Evolutionary conservation across 202 grass and related monocot genomes (phyloP), one percentile per base, ranked within the genome.

Genomic region (Alloteropsis angusta): DNA sequence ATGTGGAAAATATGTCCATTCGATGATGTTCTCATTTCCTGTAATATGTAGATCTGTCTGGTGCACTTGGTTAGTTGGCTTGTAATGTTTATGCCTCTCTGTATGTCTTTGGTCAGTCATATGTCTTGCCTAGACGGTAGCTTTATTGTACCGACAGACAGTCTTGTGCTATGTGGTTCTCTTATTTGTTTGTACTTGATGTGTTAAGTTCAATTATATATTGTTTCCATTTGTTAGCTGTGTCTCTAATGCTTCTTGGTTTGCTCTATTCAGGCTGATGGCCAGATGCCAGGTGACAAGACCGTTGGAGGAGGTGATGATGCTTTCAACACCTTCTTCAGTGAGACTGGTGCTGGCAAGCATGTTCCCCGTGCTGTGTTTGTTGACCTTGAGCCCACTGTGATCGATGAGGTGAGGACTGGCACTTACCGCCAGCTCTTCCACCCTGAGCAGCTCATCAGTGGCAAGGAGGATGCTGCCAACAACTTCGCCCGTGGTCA

Each of bases 281-380:
- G 93, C 19, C 93, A 97, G 85, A 97, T 97, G 93, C 88, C 90
- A 0, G 62, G 87, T 90, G 93, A 97, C 87, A 93, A 88, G 72
- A 97, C 93, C 5, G 4, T 90, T 47, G 93, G 93, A 0, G 93
- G 93, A 61, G 93, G 93, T 58, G 88, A 97, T 83, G 93, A 97
- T 83, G 93, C 90, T 9, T 97, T 97, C 90, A 97, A 93, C 88
- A 97, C 93, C 60, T 97, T 97, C 88, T 97, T 97, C 84, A 93
- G 93, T 66, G 93, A 97, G 86, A 97, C 90, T 78, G 93, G 90
- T 14, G 93, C 93, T 18, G 93, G 93, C 41, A 97, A 97, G 86
- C 93, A 97, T 18, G 93, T 97, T 1, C 93, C 93, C 22, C 93
- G 93, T 78, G 93, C 93, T 56, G 87, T 97, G 7, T 97, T 97